A percentile compares a stretch with the other conserved stretches of the same genome.
phyloP scores from a whole-genome alignment of 257 asterid genomes.

The Voacanga thouarsii region DNA sequence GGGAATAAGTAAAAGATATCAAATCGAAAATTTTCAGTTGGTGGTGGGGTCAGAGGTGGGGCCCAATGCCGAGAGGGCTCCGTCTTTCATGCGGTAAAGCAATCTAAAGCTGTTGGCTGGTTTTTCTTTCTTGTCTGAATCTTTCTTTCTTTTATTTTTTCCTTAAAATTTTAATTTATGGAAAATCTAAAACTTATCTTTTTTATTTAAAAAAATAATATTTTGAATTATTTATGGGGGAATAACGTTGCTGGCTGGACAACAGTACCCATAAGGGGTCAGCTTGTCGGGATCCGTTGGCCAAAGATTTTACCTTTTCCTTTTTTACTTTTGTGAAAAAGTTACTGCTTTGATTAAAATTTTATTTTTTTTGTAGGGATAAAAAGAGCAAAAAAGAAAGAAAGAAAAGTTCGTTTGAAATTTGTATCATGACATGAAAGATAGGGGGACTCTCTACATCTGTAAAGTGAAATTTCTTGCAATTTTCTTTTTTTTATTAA shows the following conservation, averaged over 20 bases:
- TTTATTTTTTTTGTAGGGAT: too few species aligned
- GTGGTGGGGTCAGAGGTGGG: background rate
- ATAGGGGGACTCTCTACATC: background rate
- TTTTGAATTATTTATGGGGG: background rate
- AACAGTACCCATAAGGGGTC: constrained; percentile 9
- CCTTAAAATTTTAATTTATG: background rate
- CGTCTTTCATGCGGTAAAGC: constrained; percentile 31
- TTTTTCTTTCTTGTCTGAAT: constrained; percentile 26
- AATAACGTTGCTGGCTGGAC: background rate
- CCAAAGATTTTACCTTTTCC: background rate
- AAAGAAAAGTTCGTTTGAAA: constrained; percentile 8
- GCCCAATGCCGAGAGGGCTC: constrained; percentile 1
- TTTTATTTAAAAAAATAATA: too few species aligned
- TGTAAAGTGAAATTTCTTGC: too few species aligned
- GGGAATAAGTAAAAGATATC: too few species aligned
- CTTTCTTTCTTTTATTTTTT: background rate
- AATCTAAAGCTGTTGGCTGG: constrained; percentile 26
- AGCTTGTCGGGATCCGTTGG: constrained; percentile 33
- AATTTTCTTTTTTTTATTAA: too few species aligned
- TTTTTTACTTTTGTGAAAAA: background rate
- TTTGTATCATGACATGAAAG: background rate
- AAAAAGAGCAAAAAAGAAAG: background rate
- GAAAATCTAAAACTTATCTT: background rate
- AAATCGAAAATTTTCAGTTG: background rate
- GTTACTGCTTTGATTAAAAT: background rate